A percentile compares a stretch with the other conserved stretches of the same genome.
Conservation (phyloP, 2,329 filamentous ascomycete species). For the Sporothrix globosa region DNA sequence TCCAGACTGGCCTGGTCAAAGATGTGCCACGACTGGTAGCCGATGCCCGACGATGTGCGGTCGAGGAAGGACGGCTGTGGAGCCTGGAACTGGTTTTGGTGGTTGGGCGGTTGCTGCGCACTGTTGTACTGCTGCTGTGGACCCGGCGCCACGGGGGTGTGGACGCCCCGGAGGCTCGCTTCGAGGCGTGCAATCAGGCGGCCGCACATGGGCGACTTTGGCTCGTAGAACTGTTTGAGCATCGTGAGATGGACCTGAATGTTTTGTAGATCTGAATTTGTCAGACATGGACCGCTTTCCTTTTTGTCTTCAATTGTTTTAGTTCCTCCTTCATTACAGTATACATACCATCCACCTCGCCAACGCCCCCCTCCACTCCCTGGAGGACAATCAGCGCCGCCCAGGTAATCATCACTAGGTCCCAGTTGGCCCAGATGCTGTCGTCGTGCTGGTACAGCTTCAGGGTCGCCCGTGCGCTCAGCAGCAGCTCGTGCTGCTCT, state of each 20-base stretch:
- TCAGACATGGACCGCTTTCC: too few relatives aligned
- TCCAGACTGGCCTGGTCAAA: slow-evolving; percentile 35
- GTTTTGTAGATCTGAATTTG: slow-evolving; percentile 29
- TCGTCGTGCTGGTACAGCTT: slow-evolving; percentile 35
- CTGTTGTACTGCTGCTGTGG: neutral
- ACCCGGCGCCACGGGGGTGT: slow-evolving; percentile 17
- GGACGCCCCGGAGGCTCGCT: slow-evolving; percentile 30
- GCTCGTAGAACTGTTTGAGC: slow-evolving; percentile 31
- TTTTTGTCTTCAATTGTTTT: too few relatives aligned
- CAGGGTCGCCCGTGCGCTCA: slow-evolving; percentile 33
- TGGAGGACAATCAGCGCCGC: slow-evolving; percentile 35
- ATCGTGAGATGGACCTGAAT: slow-evolving; percentile 34
- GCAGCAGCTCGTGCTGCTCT: slow-evolving; percentile 35
- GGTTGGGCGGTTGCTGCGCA: neutral
- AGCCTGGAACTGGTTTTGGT: neutral
- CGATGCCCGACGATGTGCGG: slow-evolving; percentile 15
- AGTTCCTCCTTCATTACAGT: too few relatives aligned
- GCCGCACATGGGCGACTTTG: slow-evolving; percentile 28
- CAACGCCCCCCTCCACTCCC: slow-evolving; percentile 32
- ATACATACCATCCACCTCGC: slow-evolving; percentile 28
- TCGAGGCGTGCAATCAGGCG: slow-evolving; percentile 32
- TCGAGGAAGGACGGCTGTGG: neutral
- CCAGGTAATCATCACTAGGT: slow-evolving; percentile 36
- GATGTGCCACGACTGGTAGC: slow-evolving; percentile 33
- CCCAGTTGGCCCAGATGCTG: slow-evolving; percentile 36